Conservation (phyloP, 2,329 filamentous ascomycete genomes). For the Monosporascus sp. region DNA sequence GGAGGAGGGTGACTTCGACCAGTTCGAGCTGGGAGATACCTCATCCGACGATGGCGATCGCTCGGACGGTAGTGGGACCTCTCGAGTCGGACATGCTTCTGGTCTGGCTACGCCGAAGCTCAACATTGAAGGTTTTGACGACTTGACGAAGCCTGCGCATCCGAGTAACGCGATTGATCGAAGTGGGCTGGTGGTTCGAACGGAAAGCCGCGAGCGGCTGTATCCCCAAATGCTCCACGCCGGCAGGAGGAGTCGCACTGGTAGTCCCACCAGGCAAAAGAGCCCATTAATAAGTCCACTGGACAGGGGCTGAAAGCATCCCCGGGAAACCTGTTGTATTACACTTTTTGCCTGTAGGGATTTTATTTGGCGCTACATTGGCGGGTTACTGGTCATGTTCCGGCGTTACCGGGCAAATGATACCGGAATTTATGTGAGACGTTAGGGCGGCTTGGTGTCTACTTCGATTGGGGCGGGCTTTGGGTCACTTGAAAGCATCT, state of each 20-base stretch:
- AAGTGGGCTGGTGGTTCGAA: conserved; percentile 71
- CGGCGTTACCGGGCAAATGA: too few species aligned
- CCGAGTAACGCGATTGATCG: conserved; percentile 50
- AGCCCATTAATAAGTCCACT: conserved; percentile 50
- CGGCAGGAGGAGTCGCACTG: conserved; percentile 51
- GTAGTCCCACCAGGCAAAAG: conserved; percentile 54
- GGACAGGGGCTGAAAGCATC: conserved; percentile 31
- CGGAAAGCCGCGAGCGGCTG: conserved; percentile 79
- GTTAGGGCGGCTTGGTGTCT: background rate
- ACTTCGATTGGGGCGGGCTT: too few species aligned
- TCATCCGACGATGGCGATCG: conserved; percentile 60
- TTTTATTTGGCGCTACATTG: too few species aligned
- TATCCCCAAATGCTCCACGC: conserved; percentile 51
- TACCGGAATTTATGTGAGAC: too few species aligned
- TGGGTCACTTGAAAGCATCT: conserved; percentile 1
- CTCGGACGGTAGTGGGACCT: conserved; percentile 52
- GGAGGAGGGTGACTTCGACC: conserved; percentile 68
- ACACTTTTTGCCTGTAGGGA: too few species aligned
- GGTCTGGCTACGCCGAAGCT: conserved; percentile 64
- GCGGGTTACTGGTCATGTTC: too few species aligned
- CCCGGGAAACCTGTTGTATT: conserved; percentile 4
- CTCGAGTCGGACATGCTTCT: conserved; percentile 53
- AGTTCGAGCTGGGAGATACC: conserved; percentile 71
- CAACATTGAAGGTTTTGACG: conserved; percentile 47
- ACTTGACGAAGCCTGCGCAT: conserved; percentile 26